These are phyloP conservation scores for Pirum gemmata DNA, from an alignment of 78 protist species.

Conservation along the genomic window DNA sequence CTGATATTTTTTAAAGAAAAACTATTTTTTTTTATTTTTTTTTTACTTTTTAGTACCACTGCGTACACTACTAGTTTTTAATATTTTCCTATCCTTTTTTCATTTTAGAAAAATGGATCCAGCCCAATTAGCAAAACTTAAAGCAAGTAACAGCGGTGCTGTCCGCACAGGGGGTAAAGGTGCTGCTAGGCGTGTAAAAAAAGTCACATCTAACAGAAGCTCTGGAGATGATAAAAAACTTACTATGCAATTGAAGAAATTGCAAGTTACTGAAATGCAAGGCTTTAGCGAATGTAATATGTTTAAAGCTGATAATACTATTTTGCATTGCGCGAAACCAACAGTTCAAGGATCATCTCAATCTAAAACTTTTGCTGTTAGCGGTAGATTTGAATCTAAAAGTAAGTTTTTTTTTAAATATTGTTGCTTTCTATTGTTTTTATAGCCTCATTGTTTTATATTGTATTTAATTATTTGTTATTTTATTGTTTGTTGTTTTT, in stretches of 20 bases:
- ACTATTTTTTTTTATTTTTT: no score
- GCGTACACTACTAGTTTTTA: no score
- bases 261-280: constrained; percentile 6
- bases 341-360: constrained; percentile 52
- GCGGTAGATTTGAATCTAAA: constrained; percentile 61
- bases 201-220: constrained; percentile 8
- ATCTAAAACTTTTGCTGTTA: constrained; percentile 57
- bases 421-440: neutral
- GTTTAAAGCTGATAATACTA: constrained; percentile 62
- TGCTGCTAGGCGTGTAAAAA: constrained; percentile 35
- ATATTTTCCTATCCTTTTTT: no score
- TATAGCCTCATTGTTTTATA: no score
- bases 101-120: constrained; percentile 25
- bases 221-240: constrained; percentile 42
- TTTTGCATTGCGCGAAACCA: constrained; percentile 68
- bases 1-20: no score
- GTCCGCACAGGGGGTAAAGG: constrained; percentile 50
- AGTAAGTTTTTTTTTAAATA: constrained; percentile 35
- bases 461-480: no score
- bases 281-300: constrained; percentile 62
- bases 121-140: constrained; percentile 32
- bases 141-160: neutral
- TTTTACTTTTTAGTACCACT: no score
- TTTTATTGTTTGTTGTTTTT: no score
- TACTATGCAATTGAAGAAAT: neutral